These are phyloP conservation scores for Sarocladium kiliense DNA, from an alignment of 2,329 filamentous ascomycete genomes.

Conservation along the genomic window DNA sequence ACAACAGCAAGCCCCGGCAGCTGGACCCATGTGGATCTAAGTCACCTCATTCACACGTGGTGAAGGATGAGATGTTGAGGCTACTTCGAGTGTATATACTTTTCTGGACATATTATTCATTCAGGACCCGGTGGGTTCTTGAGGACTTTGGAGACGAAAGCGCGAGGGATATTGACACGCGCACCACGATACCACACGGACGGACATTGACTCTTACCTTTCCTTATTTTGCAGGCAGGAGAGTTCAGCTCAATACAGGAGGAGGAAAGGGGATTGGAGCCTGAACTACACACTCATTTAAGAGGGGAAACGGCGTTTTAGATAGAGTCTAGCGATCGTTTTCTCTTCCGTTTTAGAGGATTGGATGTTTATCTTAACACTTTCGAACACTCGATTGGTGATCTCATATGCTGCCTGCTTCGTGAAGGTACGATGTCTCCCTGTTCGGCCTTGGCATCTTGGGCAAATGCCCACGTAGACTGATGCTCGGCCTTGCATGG, in stretches of 20 bases:
- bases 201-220: background rate
- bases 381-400: background rate
- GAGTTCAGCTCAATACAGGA: background rate
- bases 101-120: conserved; percentile 18
- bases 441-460: no score
- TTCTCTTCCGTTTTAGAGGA: background rate
- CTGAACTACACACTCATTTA: conserved; percentile 1
- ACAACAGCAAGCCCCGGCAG: conserved; percentile 20
- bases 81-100: conserved; percentile 27
- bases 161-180: background rate
- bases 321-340: conserved; percentile 8
- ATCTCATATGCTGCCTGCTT: no score
- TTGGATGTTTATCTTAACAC: background rate
- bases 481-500: no score
- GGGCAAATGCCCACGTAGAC: no score
- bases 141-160: background rate
- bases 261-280: background rate
- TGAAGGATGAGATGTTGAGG: background rate
- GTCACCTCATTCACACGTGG: background rate
- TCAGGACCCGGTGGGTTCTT: background rate
- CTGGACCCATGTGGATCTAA: conserved; percentile 44
- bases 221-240: background rate
- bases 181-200: conserved; percentile 10
- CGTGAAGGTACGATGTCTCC: background rate
- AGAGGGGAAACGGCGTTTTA: background rate